Evolutionary conservation across 176 grass and related monocot genomes (phyloP), one percentile per base, ranked within the genome.

Genomic region (Olyra latifolia): DNA sequence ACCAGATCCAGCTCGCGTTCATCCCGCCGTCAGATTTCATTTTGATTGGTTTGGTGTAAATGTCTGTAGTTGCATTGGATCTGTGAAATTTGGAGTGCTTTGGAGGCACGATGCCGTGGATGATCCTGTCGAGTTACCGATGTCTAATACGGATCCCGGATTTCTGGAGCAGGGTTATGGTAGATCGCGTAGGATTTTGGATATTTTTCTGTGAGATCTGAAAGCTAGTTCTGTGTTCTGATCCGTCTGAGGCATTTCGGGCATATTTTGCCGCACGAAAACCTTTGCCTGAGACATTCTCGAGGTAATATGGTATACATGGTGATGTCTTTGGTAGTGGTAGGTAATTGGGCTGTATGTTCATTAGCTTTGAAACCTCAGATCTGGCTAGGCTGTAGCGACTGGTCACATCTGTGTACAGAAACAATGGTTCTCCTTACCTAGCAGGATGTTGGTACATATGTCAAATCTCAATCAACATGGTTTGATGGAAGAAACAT

Each of bases 321-420:
- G 19, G 1, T 19, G 27, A 20, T 48, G n/a, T 77, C 66, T 47
- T 75, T 64, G 4, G 2, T 62, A 14, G 39, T 14, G 30, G 1
- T 28, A 16, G 14, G 19, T 55, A 6, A 58, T 22, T 30, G 40
- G 11, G n/a, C 19, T 47, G 7, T 10, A 3, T 29, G 9, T 6
- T 8, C 9, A 14, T 1, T 66, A 29, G 15, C 12, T 79, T 66
- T 14, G 46, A 35, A 53, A 42, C 32, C 19, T 2, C 30, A 42
- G 42, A 84, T 83, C 81, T 84, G 43, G 29, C 38, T 44, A 15
- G 3, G 48, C 42, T 19, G 22, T 62, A 42, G 10, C 8, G 42
- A 70, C 1, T 20, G 38, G 20, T 43, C 27, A 50, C 14, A 53
- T 27, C 47, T 80, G 4, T 12, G 43, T 63, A 63, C 32, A 47